A percentile compares a stretch with the other conserved stretches of the same genome.
Conservation (phyloP, 129 eudicot genomes). For the Artemisia annua region DNA sequence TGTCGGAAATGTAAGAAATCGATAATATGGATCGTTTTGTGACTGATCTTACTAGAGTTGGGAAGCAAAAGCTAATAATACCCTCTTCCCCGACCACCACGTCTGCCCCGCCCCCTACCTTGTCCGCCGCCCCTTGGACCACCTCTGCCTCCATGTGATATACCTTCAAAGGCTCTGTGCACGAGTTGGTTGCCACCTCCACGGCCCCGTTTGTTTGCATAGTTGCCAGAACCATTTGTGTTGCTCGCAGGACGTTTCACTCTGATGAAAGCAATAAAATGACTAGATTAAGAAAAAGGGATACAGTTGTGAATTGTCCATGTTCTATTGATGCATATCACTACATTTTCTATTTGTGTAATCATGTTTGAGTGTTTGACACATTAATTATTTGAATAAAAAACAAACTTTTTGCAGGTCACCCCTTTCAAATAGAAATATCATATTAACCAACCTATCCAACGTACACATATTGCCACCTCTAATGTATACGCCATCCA, state of each 20-base stretch:
- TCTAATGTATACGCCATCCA: no score
- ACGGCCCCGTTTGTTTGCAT: conserved; percentile 57
- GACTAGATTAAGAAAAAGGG: background rate
- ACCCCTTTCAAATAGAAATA: no score
- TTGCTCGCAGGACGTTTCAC: conserved; percentile 59
- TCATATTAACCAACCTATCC: no score
- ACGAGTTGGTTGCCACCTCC: conserved; percentile 61
- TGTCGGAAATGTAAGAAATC: background rate
- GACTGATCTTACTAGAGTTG: background rate
- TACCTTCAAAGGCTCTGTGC: conserved; percentile 56
- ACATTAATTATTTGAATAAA: no score
- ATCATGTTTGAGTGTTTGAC: no score
- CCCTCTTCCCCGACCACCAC: conserved; percentile 74
- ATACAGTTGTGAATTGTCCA: background rate
- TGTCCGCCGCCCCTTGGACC: conserved; percentile 47
- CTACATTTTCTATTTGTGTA: no score
- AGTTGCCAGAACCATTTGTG: conserved; percentile 52
- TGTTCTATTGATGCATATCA: background rate
- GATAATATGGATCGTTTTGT: background rate
- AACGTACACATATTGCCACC: no score
- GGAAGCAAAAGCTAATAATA: conserved; percentile 32
- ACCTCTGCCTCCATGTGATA: conserved; percentile 58
- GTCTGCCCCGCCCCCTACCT: conserved; percentile 71
- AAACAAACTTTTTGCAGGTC: no score
- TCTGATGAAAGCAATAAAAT: conserved; percentile 31